phyloP scores from a whole-genome alignment of 345 rosid species.

The Leavenworthia alabamica region DNA sequence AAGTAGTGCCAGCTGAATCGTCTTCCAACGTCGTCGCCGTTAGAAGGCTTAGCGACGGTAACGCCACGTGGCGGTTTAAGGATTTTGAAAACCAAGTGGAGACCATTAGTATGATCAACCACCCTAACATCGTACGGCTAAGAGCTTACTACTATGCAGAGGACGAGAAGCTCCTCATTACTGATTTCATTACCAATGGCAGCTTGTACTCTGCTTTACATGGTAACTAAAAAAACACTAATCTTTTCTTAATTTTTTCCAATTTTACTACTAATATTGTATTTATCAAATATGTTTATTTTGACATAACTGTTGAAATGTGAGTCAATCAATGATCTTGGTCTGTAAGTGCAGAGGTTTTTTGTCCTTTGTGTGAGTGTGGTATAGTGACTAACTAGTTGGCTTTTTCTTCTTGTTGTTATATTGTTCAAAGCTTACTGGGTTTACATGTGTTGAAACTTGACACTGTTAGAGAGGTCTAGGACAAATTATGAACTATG shows the following conservation, averaged over 20 bases:
- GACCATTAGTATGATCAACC: conserved; percentile 69
- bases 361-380: conserved; percentile 4
- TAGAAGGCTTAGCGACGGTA: conserved; percentile 79
- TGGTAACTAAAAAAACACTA: conserved; percentile 25
- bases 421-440: background rate
- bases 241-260: background rate
- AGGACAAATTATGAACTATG: background rate
- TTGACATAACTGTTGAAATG: background rate
- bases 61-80: conserved; percentile 65
- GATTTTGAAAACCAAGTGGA: conserved; percentile 80
- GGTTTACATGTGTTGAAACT: conserved; percentile 15
- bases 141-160: conserved; percentile 95
- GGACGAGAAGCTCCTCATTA: conserved; percentile 89
- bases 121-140: conserved; percentile 73
- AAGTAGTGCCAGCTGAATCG: conserved; percentile 84
- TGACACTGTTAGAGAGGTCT: background rate
- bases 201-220: conserved; percentile 65
- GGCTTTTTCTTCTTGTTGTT: conserved; percentile 14
- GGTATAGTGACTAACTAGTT: background rate
- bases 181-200: conserved; percentile 77
- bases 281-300: background rate
- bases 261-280: background rate
- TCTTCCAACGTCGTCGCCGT: conserved; percentile 64
- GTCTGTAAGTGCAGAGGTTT: conserved; percentile 4
- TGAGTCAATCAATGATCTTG: background rate